These are phyloP conservation scores for Quercus alba DNA, from an alignment of 306 rosid genomes.

Conservation along the genomic window DNA sequence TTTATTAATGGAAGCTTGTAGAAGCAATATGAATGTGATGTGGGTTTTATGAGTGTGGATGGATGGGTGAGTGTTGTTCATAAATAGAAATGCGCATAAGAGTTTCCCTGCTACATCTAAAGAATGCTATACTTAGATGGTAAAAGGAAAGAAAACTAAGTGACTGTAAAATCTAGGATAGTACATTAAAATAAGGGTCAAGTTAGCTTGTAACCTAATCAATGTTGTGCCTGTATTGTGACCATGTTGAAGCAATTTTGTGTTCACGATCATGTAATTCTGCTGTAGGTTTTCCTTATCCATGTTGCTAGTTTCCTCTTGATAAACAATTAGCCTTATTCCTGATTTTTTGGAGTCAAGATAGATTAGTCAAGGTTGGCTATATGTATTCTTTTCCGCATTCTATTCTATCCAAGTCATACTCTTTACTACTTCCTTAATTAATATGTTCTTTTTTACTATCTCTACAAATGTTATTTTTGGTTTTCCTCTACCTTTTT, in stretches of 20 bases:
- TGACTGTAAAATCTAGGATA: not conserved
- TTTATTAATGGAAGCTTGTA: not conserved
- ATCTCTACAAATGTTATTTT: too few relatives aligned
- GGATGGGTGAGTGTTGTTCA: not conserved
- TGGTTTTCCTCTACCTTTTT: too few relatives aligned
- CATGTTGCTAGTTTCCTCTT: too few relatives aligned
- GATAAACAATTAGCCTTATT: too few relatives aligned
- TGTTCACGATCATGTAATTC: slow-evolving; percentile 13
- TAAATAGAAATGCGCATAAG: not conserved
- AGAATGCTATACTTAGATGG: slow-evolving; percentile 6
- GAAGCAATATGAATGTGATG: slow-evolving; percentile 1
- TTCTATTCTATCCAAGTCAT: too few relatives aligned
- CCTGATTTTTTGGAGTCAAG: too few relatives aligned
- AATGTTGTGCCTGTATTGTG: not conserved
- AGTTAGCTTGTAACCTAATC: not conserved
- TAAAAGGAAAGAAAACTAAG: not conserved
- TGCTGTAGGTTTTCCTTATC: not conserved
- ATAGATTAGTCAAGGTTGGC: too few relatives aligned
- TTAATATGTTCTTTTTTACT: too few relatives aligned
- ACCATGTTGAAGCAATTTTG: not conserved
- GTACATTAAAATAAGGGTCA: not conserved
- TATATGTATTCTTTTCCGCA: too few relatives aligned
- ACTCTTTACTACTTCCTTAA: too few relatives aligned
- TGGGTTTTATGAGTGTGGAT: not conserved
- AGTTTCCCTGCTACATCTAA: not conserved